Conservation (phyloP, 305 asterid species). For the Petunia hybrid region DNA sequence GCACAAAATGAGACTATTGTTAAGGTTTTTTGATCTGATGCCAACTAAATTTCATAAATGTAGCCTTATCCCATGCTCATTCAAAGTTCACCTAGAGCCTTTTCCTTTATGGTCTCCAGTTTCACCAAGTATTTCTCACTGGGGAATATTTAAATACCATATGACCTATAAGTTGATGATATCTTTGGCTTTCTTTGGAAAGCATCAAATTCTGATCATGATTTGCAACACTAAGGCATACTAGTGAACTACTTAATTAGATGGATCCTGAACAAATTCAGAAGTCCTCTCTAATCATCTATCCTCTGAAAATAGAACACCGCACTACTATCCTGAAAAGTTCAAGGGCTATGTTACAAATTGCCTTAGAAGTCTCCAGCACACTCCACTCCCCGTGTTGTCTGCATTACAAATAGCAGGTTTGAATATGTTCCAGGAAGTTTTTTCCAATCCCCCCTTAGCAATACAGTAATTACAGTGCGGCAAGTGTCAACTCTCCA, state of each 20-base stretch:
- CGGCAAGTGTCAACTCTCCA: background rate
- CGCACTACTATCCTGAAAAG: background rate
- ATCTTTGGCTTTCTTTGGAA: too few relatives aligned
- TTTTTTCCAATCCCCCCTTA: background rate
- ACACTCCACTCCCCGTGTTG: background rate
- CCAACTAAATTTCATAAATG: background rate
- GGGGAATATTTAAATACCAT: too few relatives aligned
- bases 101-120: too few relatives aligned
- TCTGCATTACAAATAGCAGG: background rate
- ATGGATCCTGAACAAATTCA: background rate
- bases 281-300: background rate
- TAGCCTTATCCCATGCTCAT: background rate
- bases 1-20: background rate
- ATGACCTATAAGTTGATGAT: too few relatives aligned
- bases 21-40: background rate
- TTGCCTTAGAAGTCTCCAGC: background rate
- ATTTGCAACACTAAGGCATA: background rate
- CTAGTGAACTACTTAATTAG: background rate
- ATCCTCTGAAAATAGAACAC: background rate
- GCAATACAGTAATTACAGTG: background rate
- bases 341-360: background rate
- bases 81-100: background rate
- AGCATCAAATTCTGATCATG: background rate
- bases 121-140: too few relatives aligned
- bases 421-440: background rate